Conservation (phyloP, 2,329 filamentous ascomycete species). For the Dichotomopilus funicola region DNA sequence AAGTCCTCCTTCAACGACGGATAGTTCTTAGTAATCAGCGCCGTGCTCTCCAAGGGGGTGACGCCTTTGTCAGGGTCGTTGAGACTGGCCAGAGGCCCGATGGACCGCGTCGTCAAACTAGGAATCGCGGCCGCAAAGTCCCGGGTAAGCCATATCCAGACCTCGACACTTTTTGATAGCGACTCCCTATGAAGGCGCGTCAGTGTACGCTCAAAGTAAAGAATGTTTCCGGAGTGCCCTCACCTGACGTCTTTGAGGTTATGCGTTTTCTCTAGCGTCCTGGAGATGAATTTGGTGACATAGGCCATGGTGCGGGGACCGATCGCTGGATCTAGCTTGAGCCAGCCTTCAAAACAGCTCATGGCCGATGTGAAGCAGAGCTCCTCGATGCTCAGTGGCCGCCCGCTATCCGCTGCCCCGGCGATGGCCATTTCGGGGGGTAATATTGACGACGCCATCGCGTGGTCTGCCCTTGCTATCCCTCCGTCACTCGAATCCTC, state of each 20-base stretch:
- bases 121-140: slow-evolving; percentile 57
- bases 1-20: slow-evolving; percentile 55
- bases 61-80: slow-evolving; percentile 50
- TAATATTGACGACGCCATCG: slow-evolving; percentile 6
- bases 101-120: slow-evolving; percentile 52
- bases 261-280: slow-evolving; percentile 58
- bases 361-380: slow-evolving; percentile 54
- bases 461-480: too few species aligned
- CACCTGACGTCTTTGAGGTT: slow-evolving; percentile 54
- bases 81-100: slow-evolving; percentile 48
- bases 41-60: slow-evolving; percentile 56
- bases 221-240: slow-evolving; percentile 11
- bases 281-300: slow-evolving; percentile 51
- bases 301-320: slow-evolving; percentile 49
- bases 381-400: slow-evolving; percentile 50
- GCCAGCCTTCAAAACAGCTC: slow-evolving; percentile 56
- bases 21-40: slow-evolving; percentile 58
- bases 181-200: slow-evolving; percentile 40
- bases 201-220: neutral
- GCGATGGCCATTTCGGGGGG: slow-evolving; percentile 6
- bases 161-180: slow-evolving; percentile 55
- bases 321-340: slow-evolving; percentile 50
- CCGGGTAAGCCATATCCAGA: slow-evolving; percentile 59
- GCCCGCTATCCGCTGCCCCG: neutral
- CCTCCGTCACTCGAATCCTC: too few species aligned